These are phyloP conservation scores for Neobulgaria alba DNA, from an alignment of 2,329 filamentous ascomycete genomes.

Conservation along the genomic window DNA sequence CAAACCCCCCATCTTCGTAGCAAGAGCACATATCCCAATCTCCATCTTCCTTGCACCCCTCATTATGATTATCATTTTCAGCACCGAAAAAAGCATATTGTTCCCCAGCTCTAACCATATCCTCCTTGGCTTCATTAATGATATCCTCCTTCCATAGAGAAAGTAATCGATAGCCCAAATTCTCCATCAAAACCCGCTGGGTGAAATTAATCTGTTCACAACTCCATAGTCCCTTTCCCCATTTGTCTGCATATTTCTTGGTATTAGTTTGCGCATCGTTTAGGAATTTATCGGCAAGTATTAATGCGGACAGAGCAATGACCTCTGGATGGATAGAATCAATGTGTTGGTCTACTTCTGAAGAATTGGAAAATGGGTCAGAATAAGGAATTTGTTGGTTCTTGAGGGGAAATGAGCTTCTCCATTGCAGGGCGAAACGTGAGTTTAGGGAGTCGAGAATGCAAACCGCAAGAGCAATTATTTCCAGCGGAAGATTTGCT, in stretches of 20 bases:
- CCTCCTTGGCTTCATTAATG: constrained; percentile 50
- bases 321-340: constrained; percentile 54
- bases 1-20: constrained; percentile 11
- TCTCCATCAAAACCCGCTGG: constrained; percentile 56
- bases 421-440: constrained; percentile 55
- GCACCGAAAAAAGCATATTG: constrained; percentile 3
- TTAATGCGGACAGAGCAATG: constrained; percentile 52
- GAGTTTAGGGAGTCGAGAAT: constrained; percentile 57
- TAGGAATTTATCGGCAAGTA: constrained; percentile 58
- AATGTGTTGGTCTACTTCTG: constrained; percentile 40
- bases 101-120: constrained; percentile 51
- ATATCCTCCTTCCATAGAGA: constrained; percentile 48
- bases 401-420: constrained; percentile 46
- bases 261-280: constrained; percentile 50
- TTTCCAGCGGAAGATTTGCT: constrained; percentile 50
- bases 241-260: constrained; percentile 42
- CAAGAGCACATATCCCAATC: constrained; percentile 13
- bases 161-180: constrained; percentile 53
- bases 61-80: constrained; percentile 8
- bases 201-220: constrained; percentile 55
- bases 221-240: constrained; percentile 50
- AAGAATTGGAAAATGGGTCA: constrained; percentile 2
- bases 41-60: neutral
- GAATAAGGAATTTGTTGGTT: constrained; percentile 24
- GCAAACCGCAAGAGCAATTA: constrained; percentile 55